phyloP scores from a whole-genome alignment of 345 rosid genomes.

The Eucalyptus pumila region DNA sequence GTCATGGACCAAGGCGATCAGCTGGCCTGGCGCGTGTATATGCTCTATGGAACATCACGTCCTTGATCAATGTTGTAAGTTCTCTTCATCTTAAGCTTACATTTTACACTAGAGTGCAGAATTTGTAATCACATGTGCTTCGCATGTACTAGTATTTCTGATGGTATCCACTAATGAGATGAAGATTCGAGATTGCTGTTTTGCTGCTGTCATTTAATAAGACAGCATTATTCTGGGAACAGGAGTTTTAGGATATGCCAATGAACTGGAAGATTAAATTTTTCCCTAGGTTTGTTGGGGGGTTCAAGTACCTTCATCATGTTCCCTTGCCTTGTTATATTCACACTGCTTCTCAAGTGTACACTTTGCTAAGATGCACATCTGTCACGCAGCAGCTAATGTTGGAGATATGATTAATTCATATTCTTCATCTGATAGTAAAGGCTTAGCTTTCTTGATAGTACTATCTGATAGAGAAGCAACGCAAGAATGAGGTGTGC shows the following conservation, averaged over 20 bases:
- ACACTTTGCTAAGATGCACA: neutral
- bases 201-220: neutral
- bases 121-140: neutral
- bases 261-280: neutral
- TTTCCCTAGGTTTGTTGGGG: neutral
- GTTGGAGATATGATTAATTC: neutral
- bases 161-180: neutral
- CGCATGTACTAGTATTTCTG: neutral
- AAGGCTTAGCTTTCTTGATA: neutral
- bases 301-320: neutral
- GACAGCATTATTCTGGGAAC: neutral
- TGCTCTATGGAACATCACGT: constrained; percentile 81
- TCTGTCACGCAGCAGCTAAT: neutral
- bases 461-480: neutral
- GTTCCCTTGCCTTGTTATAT: neutral
- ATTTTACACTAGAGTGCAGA: neutral
- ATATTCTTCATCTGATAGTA: neutral
- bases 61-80: constrained; percentile 80
- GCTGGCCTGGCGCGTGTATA: constrained; percentile 80
- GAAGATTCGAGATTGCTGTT: neutral
- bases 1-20: constrained; percentile 81
- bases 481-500: neutral
- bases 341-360: neutral
- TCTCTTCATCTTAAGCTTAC: neutral
- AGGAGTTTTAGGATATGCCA: neutral